A percentile compares a stretch with the other conserved stretches of the same genome.
Evolutionary conservation across 768 basidiomycete genomes (phyloP).

Genomic region (Tricholoma matsutake): DNA sequence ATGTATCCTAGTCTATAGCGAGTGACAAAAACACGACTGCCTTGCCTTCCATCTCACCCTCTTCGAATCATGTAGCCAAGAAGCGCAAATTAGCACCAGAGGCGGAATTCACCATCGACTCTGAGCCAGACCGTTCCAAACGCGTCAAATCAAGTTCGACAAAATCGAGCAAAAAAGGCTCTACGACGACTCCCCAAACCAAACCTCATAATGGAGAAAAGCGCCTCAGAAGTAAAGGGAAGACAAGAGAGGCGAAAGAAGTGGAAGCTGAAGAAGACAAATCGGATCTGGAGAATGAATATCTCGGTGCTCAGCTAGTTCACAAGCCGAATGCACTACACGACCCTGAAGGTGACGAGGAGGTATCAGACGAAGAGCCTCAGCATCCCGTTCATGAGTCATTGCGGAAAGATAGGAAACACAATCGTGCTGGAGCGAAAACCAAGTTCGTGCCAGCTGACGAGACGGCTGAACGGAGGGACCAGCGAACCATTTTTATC

Average conservation of each 20-base stretch:
- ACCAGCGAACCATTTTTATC: constrained; percentile 86
- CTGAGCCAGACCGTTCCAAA: constrained; percentile 15
- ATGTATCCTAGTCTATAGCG: constrained; percentile 13
- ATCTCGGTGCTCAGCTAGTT: constrained; percentile 10
- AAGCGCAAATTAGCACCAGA: constrained; percentile 32
- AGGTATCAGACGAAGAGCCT: constrained; percentile 7
- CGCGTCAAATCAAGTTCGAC: constrained; percentile 22
- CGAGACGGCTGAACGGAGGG: constrained; percentile 71
- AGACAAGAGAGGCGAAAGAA: constrained; percentile 17
- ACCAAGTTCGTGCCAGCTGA: constrained; percentile 56
- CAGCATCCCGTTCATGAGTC: constrained; percentile 58
- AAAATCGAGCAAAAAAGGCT: constrained; percentile 7
- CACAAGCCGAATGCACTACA: background rate
- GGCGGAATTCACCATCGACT: background rate
- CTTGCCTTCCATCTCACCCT: constrained; percentile 16
- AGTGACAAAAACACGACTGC: constrained; percentile 4
- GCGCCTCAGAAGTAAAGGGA: constrained; percentile 4
- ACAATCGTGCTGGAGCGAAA: constrained; percentile 21
- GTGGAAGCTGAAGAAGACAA: constrained; percentile 30
- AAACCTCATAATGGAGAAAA: constrained; percentile 18
- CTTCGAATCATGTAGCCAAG: constrained; percentile 23
- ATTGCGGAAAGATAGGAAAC: constrained; percentile 36
- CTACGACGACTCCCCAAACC: constrained; percentile 2
- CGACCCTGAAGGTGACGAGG: constrained; percentile 17
- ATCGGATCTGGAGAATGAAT: constrained; percentile 35